Conservation (phyloP, 2,329 filamentous ascomycete genomes). For the Talaromyces rugulosus region DNA sequence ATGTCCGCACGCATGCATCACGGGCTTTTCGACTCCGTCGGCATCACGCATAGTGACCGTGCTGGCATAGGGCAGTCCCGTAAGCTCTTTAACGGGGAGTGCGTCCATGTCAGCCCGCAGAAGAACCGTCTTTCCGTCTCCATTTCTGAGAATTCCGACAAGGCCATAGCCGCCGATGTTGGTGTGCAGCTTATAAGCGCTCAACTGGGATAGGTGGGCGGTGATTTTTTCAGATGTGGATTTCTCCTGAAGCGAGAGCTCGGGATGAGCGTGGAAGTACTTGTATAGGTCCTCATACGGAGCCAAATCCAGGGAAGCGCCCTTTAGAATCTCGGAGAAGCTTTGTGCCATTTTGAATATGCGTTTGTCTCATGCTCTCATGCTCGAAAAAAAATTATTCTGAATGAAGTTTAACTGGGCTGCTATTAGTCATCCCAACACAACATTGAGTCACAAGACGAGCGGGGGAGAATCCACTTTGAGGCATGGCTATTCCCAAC, state of each 20-base stretch:
- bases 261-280: slow-evolving; percentile 56
- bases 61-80: slow-evolving; percentile 46
- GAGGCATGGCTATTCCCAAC: background rate
- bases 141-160: slow-evolving; percentile 41
- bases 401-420: background rate
- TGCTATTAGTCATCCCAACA: background rate
- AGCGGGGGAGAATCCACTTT: background rate
- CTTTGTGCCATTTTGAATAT: slow-evolving; percentile 21
- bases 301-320: slow-evolving; percentile 27
- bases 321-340: slow-evolving; percentile 19
- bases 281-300: slow-evolving; percentile 55
- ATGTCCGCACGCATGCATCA: slow-evolving; percentile 61
- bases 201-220: slow-evolving; percentile 33
- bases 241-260: slow-evolving; percentile 55
- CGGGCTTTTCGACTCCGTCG: slow-evolving; percentile 49
- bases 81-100: slow-evolving; percentile 46
- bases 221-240: slow-evolving; percentile 49
- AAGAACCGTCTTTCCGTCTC: slow-evolving; percentile 41
- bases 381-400: background rate
- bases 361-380: background rate
- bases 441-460: background rate
- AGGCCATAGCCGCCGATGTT: slow-evolving; percentile 46
- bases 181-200: slow-evolving; percentile 35
- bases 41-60: slow-evolving; percentile 42
- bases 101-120: slow-evolving; percentile 50